phyloP scores from a whole-genome alignment of 1,139 yeast species.

The Debaryomyces nepalensis region DNA sequence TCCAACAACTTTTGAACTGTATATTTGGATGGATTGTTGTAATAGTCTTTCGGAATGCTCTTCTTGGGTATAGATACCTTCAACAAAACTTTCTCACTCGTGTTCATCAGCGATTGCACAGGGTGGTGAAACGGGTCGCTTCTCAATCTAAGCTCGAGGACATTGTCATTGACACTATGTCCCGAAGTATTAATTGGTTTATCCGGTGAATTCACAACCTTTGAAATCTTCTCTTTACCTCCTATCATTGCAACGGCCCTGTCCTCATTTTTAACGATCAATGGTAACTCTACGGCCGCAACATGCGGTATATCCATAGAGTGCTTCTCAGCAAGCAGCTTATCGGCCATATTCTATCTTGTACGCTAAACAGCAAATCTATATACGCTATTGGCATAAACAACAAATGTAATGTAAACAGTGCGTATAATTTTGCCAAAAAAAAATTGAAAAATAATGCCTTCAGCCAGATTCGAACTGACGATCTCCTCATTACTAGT shows the following conservation, averaged over 20 bases:
- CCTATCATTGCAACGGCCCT: constrained; percentile 80
- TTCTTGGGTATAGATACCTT: constrained; percentile 72
- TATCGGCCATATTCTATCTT: neutral
- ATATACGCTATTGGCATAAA: neutral
- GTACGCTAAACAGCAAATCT: neutral
- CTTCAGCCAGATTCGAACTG: constrained; percentile 86
- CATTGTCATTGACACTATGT: constrained; percentile 27
- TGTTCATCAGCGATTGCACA: constrained; percentile 55
- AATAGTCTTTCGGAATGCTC: constrained; percentile 46
- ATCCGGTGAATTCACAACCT: constrained; percentile 37
- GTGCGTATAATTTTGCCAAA: constrained; percentile 5
- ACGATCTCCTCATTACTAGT: constrained; percentile 91
- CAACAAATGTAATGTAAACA: neutral
- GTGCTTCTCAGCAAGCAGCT: constrained; percentile 48
- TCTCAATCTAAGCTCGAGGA: constrained; percentile 68
- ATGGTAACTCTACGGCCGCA: constrained; percentile 79
- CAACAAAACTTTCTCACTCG: constrained; percentile 66
- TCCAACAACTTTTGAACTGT: constrained; percentile 57
- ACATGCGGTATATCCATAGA: constrained; percentile 78
- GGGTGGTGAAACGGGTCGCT: constrained; percentile 85
- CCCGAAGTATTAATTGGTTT: constrained; percentile 18
- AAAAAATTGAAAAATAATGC: constrained; percentile 45
- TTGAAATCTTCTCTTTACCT: constrained; percentile 56
- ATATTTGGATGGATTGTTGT: constrained; percentile 43
- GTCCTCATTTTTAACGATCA: constrained; percentile 63